Base-by-base conservation (phyloP, 768 basidiomycete genomes). In the Suillus americanus region DNA sequence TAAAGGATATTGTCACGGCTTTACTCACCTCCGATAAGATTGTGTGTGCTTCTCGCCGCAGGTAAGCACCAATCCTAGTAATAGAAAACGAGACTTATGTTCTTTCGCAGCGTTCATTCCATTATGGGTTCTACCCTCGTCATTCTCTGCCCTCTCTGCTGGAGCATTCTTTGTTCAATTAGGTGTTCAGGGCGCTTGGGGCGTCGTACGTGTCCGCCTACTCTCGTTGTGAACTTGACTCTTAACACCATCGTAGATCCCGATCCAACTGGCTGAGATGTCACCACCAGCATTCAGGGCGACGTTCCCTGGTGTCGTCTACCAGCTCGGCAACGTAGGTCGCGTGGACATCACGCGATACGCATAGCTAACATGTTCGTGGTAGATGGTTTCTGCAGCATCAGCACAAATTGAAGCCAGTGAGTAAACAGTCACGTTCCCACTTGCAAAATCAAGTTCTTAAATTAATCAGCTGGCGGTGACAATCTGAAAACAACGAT, bases 141-240 rank as follows among this genome's bases (percentile, higher is more conserved):
- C 82, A 1, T 95, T 95, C 74, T 74, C 83, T 1, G 83, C 79
- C 2, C 87, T 97, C 10, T 72, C 91, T 0, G 92, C 92, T 0
- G 93, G 93, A 12, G 94, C 92, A 0, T 97, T 96, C 78, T 94
- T 85, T 68, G 79, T 94, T 20, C 94, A 95, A 71, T 85, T 92
- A 67, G 92, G 92, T 60, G 92, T 96, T 0, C 95, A 97, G 73
- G 94, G 93, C 1, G 94, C 92, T 43, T 94, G 92, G 91, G 92
- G 92, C 69, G 89, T 93, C 10, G 91, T 93, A 71, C 67, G 90
- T 74, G 1, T 20, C 43, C 53, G 16, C 53, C 48, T 35, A 6
- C 57, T 54, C 53, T 37, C 38, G 20, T 55, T 35, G n/a, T 25
- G 20, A 38, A 25, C 33, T 16, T 10, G 16, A 48, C 10, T 61